Base-by-base conservation (phyloP, 345 rosid species). In the Cardiospermum halicacabum region DNA sequence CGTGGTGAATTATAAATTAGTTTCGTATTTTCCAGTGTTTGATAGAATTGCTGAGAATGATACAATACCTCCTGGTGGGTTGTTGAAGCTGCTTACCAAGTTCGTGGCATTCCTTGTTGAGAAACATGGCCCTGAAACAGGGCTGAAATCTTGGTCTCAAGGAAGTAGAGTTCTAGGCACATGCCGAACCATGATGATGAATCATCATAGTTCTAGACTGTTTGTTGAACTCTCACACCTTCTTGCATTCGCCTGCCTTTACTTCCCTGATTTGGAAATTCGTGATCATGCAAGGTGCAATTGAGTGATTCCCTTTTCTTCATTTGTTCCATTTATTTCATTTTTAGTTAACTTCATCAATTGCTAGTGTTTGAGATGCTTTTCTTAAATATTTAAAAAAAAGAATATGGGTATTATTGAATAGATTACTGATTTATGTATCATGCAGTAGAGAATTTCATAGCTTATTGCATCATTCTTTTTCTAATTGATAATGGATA, bases 201-300 rank as follows among this genome's bases (percentile, higher is more conserved):
- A 90, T 62, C 99, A 87, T 77, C 80, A 72, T 48, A 83, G 89
- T 79, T 90, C 99, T 72, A 85, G 97, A 68, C 73, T 94, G 78
- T 94, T 88, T 81, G 78, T 85, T 72, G 77, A 88, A 39, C 79
- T 94, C 68, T 90, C 95, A 58, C 92, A 65, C 26, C 97, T 94
- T 62, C 88, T 94, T 67, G 83, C 96, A 49, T 88, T 88, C 74
- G 78, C 77, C 59, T 94, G 96, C 84, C 89, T 88, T 36, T 88
- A 86, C 74, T 90, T 85, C 72, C 99, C 99, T 49, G 97, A 94
- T 72, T 72, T 94, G 72, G 99, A 94, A 77, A 96, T 90, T 63
- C 89, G 99, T 22, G 99, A 90, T 77, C 78, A 75, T 66, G 97
- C 96, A 64, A 88, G 98, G 98, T 93, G 75, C 62, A 66, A 27